Base-by-base conservation (phyloP, 495 filamentous ascomycete species). In the Lasiosphaeria hispida region DNA sequence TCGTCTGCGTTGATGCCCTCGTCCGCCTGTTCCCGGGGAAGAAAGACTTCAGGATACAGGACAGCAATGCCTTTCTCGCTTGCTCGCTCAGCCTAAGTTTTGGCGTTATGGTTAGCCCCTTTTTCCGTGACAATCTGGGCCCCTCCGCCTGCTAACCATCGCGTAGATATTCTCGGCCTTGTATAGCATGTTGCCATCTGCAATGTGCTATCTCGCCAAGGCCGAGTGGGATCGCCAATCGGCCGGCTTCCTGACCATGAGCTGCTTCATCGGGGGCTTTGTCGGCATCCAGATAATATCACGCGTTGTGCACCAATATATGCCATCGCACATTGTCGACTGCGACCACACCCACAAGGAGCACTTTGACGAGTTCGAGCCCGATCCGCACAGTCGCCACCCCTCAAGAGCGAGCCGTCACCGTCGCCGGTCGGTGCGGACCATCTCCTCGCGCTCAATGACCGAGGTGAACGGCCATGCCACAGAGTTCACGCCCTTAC, bases 281-380 rank as follows among this genome's bases (percentile, higher is more conserved):
- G 68, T 96, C 14, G 87, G 90, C 3, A 96, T 98, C 48, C 87
- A 91, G 55, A 61, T 91, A 45, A 60, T 96, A 17, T 96, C 94
- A 2, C 82, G 85, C 17, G 67, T 95, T 11, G 68, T 97, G 19
- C 94, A 98, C 69, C 83, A 79, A 19, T 86, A 85, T 65, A 86
- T 97, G 45, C 94, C 95, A 0, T 94, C 91, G n/a, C 88, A 94
- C 65, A 85, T 96, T 18, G 93, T 97, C 54, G 91, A 91, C 69
- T 98, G 94, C 72, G 88, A 92, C 53, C 90, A 96, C 69, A 86
- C 78, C 38, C 91, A 96, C 61, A 81, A 82, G 23, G 81, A 80
- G 14, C 75, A 81, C 56, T 70, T 55, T 14, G 54, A 64, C 43
- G 67, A 74, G 53, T 58, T 63, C 51, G 65, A 69, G 57, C 48